Percentiles rank a stretch among this genome's conserved stretches.
These are phyloP conservation scores for Termitomyces sp. DNA, from an alignment of 1,284 basidiomycete species.

Conservation along the genomic window DNA sequence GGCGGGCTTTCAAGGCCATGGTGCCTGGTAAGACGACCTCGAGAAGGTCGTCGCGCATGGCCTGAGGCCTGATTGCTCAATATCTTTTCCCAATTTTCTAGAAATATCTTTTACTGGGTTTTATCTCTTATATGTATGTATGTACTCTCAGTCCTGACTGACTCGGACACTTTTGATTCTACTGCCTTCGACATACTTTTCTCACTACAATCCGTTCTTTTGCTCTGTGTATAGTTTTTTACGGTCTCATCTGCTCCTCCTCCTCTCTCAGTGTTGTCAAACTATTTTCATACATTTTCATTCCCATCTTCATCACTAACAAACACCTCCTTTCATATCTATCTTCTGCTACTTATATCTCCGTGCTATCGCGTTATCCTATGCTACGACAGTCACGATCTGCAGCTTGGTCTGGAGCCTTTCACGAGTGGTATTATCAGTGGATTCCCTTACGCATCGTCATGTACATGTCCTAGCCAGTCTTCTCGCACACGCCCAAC, in stretches of 20 bases:
- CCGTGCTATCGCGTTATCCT: slow-evolving; percentile 12
- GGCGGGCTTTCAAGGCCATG: slow-evolving; percentile 63
- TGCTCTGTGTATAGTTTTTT: too few species aligned
- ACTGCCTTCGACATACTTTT: too few species aligned
- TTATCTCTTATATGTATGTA: slow-evolving; percentile 4
- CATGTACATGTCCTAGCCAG: slow-evolving; percentile 4
- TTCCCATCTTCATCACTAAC: not conserved
- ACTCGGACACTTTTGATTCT: not conserved
- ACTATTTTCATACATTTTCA: not conserved
- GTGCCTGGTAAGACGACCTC: slow-evolving; percentile 51
- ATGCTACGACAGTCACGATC: slow-evolving; percentile 3
- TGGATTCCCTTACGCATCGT: slow-evolving; percentile 3
- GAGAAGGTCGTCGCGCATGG: slow-evolving; percentile 39
- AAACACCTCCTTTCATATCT: not conserved
- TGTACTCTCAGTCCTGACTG: not conserved
- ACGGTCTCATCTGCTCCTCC: not conserved
- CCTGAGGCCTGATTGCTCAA: slow-evolving; percentile 23
- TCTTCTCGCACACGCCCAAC: slow-evolving; percentile 2
- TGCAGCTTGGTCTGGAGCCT: slow-evolving; percentile 5
- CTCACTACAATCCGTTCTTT: too few species aligned
- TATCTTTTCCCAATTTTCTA: not conserved
- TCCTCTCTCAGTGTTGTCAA: not conserved
- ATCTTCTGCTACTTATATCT: slow-evolving; percentile 6
- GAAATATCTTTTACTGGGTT: not conserved
- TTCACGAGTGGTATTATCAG: slow-evolving; percentile 1